These are phyloP conservation scores for Claviceps humidiphila DNA, from an alignment of 2,329 filamentous ascomycete species.

Conservation along the genomic window DNA sequence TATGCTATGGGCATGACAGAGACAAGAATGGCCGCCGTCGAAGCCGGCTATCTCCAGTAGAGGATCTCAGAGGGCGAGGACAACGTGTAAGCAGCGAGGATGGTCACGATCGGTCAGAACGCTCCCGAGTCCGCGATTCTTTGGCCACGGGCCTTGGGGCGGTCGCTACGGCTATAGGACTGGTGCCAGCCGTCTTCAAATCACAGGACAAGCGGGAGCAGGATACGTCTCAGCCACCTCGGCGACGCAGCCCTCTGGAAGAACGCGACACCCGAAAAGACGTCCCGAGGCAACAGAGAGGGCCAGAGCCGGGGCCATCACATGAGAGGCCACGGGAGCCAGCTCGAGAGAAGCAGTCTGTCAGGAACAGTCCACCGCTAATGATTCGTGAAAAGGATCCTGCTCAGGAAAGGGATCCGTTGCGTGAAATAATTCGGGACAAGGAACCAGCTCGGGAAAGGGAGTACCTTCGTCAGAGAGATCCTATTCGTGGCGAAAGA, in stretches of 20 bases:
- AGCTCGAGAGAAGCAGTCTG: not conserved
- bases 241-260: conserved; percentile 20
- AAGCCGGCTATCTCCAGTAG: conserved; percentile 11
- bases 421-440: conserved; percentile 1
- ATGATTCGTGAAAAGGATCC: conserved; percentile 3
- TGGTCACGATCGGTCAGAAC: conserved; percentile 21
- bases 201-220: conserved; percentile 23
- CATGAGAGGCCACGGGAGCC: conserved; percentile 3
- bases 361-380: not conserved
- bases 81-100: conserved; percentile 19
- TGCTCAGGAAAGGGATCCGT: not conserved
- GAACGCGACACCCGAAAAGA: conserved; percentile 12
- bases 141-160: conserved; percentile 33
- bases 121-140: conserved; percentile 33
- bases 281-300: conserved; percentile 9
- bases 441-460: conserved; percentile 3
- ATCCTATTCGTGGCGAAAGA: conserved; percentile 12
- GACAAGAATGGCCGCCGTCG: conserved; percentile 18
- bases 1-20: conserved; percentile 14
- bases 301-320: conserved; percentile 7
- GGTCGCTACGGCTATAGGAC: conserved; percentile 34
- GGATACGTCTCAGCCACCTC: conserved; percentile 15
- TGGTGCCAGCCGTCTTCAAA: conserved; percentile 25
- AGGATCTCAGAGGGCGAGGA: conserved; percentile 17
- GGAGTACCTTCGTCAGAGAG: conserved; percentile 7